phyloP scores from a whole-genome alignment of 106 monocot species.

The Phalaenopsis equestris region DNA sequence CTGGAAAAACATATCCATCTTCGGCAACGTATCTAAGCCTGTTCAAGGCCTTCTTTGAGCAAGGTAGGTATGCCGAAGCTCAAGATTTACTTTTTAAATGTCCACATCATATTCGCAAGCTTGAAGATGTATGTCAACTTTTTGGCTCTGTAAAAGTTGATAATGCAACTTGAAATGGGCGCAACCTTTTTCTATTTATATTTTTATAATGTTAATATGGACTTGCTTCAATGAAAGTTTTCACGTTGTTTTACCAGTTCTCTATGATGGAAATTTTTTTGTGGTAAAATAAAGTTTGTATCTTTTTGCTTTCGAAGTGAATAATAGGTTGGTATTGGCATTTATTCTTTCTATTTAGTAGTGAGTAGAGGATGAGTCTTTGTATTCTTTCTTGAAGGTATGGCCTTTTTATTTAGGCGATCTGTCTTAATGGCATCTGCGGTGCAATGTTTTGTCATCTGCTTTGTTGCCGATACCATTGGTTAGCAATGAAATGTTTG shows the following conservation, averaged over 20 bases:
- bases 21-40: constrained; percentile 46
- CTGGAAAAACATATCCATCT: constrained; percentile 55
- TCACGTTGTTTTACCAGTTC: neutral
- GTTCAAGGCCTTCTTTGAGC: constrained; percentile 68
- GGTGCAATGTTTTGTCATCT: neutral
- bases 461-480: neutral
- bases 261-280: neutral
- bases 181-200: neutral
- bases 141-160: constrained; percentile 56
- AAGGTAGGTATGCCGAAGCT: constrained; percentile 75
- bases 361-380: neutral
- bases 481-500: too few species aligned
- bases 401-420: neutral
- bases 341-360: neutral
- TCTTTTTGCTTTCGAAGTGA: neutral
- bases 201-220: neutral
- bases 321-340: neutral
- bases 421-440: neutral
- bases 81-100: constrained; percentile 78
- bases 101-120: constrained; percentile 79
- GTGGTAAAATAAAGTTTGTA: neutral
- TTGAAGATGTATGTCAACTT: constrained; percentile 46
- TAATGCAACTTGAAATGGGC: neutral
- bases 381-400: neutral
- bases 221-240: neutral